These are phyloP conservation scores for Linum trigynum DNA, from an alignment of 345 rosid genomes.

Conservation along the genomic window DNA sequence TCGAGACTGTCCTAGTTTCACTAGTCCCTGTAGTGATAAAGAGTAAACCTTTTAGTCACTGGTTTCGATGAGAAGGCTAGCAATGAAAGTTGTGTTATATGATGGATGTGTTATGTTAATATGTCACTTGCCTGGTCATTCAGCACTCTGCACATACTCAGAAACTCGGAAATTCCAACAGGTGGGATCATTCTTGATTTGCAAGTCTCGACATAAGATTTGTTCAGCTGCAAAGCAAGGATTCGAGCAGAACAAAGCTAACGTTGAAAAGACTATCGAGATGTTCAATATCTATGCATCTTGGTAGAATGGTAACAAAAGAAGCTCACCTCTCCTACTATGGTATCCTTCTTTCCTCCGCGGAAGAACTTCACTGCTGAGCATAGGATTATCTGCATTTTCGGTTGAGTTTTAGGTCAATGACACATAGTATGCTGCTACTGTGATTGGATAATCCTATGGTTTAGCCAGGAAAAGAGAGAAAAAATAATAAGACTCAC, in stretches of 20 bases:
- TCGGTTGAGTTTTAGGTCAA: not conserved
- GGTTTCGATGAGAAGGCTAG: too few relatives aligned
- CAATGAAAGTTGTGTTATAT: not conserved
- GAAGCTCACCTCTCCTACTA: slow-evolving; percentile 51
- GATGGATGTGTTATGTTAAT: too few relatives aligned
- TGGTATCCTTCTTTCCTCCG: slow-evolving; percentile 73
- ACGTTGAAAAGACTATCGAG: not conserved
- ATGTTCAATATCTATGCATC: too few relatives aligned
- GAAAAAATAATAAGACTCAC: slow-evolving; percentile 29
- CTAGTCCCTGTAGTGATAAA: slow-evolving; percentile 42
- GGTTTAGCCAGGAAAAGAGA: not conserved
- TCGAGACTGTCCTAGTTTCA: slow-evolving; percentile 66
- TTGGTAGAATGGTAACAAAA: not conserved
- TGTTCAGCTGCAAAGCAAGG: slow-evolving; percentile 46
- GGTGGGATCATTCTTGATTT: slow-evolving; percentile 60
- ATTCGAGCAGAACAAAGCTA: not conserved
- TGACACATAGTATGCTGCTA: not conserved
- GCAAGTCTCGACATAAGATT: slow-evolving; percentile 57
- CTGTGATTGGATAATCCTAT: not conserved
- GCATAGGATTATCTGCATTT: slow-evolving; percentile 63
- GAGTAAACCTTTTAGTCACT: not conserved
- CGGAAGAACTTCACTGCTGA: slow-evolving; percentile 70
- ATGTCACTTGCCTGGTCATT: slow-evolving; percentile 54
- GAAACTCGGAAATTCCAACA: slow-evolving; percentile 57
- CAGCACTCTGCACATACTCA: slow-evolving; percentile 65